These are phyloP conservation scores for Mucor circinelloides DNA, from an alignment of 371 early-diverging fungal genomes.

Conservation along the genomic window DNA sequence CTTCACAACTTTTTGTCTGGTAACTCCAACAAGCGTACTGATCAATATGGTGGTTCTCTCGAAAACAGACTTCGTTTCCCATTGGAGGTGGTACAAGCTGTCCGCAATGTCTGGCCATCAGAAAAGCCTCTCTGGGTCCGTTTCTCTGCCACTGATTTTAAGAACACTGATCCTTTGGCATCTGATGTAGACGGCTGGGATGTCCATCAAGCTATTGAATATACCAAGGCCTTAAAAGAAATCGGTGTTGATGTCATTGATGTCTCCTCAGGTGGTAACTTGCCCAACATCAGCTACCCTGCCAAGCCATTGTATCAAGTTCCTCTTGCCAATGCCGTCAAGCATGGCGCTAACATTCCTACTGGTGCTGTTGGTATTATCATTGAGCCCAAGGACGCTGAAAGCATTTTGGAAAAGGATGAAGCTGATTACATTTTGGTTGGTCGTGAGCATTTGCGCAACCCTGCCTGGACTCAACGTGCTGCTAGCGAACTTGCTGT, in stretches of 20 bases:
- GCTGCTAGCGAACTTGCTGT: slow-evolving; percentile 20
- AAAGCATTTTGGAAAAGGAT: slow-evolving; percentile 63
- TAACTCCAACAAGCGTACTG: slow-evolving; percentile 80
- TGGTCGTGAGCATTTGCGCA: slow-evolving; percentile 77
- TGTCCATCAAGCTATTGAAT: slow-evolving; percentile 64
- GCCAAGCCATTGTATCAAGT: slow-evolving; percentile 72
- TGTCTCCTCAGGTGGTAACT: slow-evolving; percentile 70
- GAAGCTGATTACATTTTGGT: slow-evolving; percentile 78
- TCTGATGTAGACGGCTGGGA: slow-evolving; percentile 56
- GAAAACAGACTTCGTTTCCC: slow-evolving; percentile 76
- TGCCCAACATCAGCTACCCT: slow-evolving; percentile 51
- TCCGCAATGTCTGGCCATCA: slow-evolving; percentile 75
- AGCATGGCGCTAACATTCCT: slow-evolving; percentile 64
- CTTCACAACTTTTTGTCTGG: slow-evolving; percentile 81
- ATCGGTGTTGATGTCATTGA: slow-evolving; percentile 82
- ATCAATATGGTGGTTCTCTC: slow-evolving; percentile 79
- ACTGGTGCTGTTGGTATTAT: slow-evolving; percentile 82
- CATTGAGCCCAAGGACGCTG: slow-evolving; percentile 64
- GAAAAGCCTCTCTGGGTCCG: slow-evolving; percentile 83
- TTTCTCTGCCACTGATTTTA: slow-evolving; percentile 72
- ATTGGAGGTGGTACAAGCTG: slow-evolving; percentile 61
- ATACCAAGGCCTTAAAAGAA: slow-evolving; percentile 54
- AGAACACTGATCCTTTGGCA: slow-evolving; percentile 35
- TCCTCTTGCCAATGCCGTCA: slow-evolving; percentile 44
- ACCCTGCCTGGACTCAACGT: slow-evolving; percentile 59